Evolutionary conservation across 805 yeast genomes (phyloP).

Genomic region (Komagataella pastoris): DNA sequence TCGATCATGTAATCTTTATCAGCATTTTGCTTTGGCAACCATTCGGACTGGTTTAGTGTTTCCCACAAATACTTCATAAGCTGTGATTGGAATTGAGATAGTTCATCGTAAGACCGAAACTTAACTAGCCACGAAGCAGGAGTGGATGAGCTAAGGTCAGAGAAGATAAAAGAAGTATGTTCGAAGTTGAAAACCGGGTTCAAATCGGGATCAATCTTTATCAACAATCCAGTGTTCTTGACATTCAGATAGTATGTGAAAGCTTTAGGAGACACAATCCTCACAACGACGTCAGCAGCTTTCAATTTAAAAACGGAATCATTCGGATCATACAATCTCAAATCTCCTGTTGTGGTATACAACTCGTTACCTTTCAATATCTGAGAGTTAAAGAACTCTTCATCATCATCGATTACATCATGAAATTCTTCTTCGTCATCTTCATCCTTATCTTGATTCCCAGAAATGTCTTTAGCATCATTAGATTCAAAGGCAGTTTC

Average conservation of each 20-base stretch:
- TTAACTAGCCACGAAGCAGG: slow-evolving; percentile 53
- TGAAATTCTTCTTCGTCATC: slow-evolving; percentile 17
- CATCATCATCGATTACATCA: slow-evolving; percentile 15
- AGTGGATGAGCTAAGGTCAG: slow-evolving; percentile 25
- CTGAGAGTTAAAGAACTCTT: slow-evolving; percentile 11
- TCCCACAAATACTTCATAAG: slow-evolving; percentile 53
- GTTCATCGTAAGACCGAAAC: slow-evolving; percentile 26
- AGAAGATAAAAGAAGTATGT: slow-evolving; percentile 50
- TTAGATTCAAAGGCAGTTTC: slow-evolving; percentile 8
- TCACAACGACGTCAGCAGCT: not conserved
- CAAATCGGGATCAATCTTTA: slow-evolving; percentile 29
- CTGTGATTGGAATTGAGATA: slow-evolving; percentile 36
- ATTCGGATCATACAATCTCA: not conserved
- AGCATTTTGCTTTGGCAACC: slow-evolving; percentile 25
- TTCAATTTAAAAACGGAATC: not conserved
- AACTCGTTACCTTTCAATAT: not conserved
- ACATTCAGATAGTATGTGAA: slow-evolving; percentile 11
- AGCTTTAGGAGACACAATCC: slow-evolving; percentile 1
- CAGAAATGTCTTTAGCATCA: slow-evolving; percentile 9
- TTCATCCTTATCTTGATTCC: slow-evolving; percentile 16
- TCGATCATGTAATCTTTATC: slow-evolving; percentile 47
- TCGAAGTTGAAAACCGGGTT: slow-evolving; percentile 56
- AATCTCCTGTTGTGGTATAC: not conserved
- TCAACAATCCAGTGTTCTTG: not conserved
- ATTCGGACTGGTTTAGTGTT: slow-evolving; percentile 32